These are phyloP conservation scores for Claviceps africana DNA, from an alignment of 2,329 filamentous ascomycete species.

Conservation along the genomic window DNA sequence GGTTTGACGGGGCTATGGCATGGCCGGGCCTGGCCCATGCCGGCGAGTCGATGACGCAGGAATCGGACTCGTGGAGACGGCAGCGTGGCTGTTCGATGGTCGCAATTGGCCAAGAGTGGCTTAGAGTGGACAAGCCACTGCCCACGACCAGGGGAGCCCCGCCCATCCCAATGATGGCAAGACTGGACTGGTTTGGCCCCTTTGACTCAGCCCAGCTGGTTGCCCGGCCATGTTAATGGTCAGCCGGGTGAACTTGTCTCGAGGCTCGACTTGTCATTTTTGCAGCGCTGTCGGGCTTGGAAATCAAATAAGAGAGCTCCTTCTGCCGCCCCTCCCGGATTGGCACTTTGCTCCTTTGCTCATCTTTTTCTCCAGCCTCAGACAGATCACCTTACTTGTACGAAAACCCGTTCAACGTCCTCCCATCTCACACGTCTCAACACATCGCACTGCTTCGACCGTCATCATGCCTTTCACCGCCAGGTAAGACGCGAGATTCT, in stretches of 20 bases:
- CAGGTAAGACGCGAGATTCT: conserved; percentile 28
- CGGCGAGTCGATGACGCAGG: conserved; percentile 22
- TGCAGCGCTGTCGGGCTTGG: not conserved
- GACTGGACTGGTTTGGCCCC: not conserved
- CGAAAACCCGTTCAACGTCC: not conserved
- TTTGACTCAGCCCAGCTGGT: not conserved
- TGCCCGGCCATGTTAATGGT: not conserved
- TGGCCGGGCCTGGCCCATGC: not conserved
- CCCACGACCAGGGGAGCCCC: not conserved
- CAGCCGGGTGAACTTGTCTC: not conserved
- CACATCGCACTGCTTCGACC: conserved; percentile 4
- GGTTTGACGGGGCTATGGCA: no score
- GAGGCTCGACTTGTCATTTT: not conserved
- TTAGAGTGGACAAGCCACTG: not conserved
- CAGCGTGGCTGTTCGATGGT: conserved; percentile 10
- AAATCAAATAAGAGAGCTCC: conserved; percentile 1
- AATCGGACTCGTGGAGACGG: conserved; percentile 7
- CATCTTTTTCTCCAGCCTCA: not conserved
- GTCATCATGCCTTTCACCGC: conserved; percentile 44
- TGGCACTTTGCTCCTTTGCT: not conserved
- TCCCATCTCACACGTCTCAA: not conserved
- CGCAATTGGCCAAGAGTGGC: conserved; percentile 1
- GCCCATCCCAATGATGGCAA: not conserved
- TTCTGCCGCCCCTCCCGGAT: not conserved
- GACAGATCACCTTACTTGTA: no score